Base-by-base conservation (phyloP, 2,329 filamentous ascomycete species). In the Aureobasidium sp. region DNA sequence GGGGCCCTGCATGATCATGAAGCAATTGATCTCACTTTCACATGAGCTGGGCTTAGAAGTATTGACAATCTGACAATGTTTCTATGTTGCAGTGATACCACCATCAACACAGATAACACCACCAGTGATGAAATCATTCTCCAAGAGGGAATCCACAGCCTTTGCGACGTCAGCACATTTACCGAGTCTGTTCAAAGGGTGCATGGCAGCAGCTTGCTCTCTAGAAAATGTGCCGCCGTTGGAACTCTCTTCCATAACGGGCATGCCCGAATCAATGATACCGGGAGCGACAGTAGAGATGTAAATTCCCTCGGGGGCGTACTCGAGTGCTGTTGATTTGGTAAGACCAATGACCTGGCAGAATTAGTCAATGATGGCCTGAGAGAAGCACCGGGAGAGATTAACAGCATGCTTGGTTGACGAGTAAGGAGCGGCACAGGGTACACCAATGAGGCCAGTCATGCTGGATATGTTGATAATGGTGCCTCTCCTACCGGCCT, bases 41-140 rank as follows among this genome's bases (percentile, higher is more conserved):
- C 1, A 34, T 34, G 32, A 34, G 10, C 10, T 37, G 13, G 10
- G 13, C 10, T 17, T 3, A 23, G 5, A 1, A 44, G n/a, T 13
- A 9, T 7, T 29, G 1, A 3, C 17, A 6, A 15, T 47, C 12
- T 29, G 23, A 7, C 5, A 27, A 6, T 13, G 29, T n/a, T 9
- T 13, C 37, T 42, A 55, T 13, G 32, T 55, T 15, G 51, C 51
- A 5, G 51, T 42, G 9, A 55, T 55, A 8, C 64, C 61, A 76
- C 72, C 65, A 34, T 58, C 55, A 39, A 58, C 55, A 36, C 13
- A 17, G 4, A 58, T 47, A 3, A 58, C 55, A 17, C 41, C 44
- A 4, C 55, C 55, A 9, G 55, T 58, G 34, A 58, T 39, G 9
- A 47, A 58, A 12, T 46, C 20, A 15, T 48, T 58, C 29, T 58